Evolutionary conservation across 495 filamentous ascomycete species (phyloP).

Genomic region (Letharia columbiana): DNA sequence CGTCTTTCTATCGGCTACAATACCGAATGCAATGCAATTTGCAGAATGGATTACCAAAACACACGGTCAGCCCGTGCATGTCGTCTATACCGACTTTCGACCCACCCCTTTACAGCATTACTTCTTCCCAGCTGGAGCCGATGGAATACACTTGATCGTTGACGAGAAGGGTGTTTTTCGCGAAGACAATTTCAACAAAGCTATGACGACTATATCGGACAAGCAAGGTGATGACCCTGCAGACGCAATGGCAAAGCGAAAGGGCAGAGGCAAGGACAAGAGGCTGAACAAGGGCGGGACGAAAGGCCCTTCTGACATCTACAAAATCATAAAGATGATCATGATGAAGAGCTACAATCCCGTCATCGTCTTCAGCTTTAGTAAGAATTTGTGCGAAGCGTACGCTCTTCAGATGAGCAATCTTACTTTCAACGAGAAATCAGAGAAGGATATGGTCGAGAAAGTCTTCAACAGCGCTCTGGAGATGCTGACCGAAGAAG

Average conservation of each 20-base stretch:
- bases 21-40: constrained; percentile 98
- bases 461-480: constrained; percentile 92
- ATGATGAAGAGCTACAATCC: constrained; percentile 94
- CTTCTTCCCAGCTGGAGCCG: constrained; percentile 88
- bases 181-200: constrained; percentile 93
- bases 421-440: constrained; percentile 94
- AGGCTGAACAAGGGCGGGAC: constrained; percentile 79
- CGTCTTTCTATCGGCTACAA: constrained; percentile 97
- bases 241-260: constrained; percentile 66
- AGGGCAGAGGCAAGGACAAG: constrained; percentile 85
- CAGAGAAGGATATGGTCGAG: constrained; percentile 86
- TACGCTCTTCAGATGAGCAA: constrained; percentile 75
- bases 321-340: constrained; percentile 97
- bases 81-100: constrained; percentile 96
- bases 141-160: constrained; percentile 89
- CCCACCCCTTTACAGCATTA: constrained; percentile 96
- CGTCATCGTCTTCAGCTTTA: constrained; percentile 98
- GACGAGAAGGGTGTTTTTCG: constrained; percentile 93
- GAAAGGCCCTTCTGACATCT: constrained; percentile 69
- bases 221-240: constrained; percentile 77
- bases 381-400: constrained; percentile 88
- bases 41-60: constrained; percentile 98
- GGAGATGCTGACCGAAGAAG: constrained; percentile 81
- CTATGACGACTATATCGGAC: constrained; percentile 82
- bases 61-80: constrained; percentile 92